phyloP scores from a whole-genome alignment of 495 filamentous ascomycete genomes.

The Aspergillus ostianus region DNA sequence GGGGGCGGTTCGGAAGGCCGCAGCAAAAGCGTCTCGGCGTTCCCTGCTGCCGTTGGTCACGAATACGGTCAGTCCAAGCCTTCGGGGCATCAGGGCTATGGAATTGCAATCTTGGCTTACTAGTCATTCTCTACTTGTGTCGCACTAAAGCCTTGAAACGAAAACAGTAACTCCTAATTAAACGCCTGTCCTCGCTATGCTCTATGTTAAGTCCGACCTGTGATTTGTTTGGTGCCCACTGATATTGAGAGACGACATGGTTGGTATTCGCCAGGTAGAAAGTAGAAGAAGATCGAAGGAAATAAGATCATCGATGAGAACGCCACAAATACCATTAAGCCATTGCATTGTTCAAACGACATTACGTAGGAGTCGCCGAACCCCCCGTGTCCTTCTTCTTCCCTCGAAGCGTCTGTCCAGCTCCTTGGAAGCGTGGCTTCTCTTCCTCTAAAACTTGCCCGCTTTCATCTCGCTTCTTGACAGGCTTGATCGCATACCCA shows the following conservation, averaged over 20 bases:
- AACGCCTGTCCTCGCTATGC: conserved; percentile 37
- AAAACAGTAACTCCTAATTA: conserved; percentile 8
- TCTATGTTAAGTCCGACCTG: conserved; percentile 10
- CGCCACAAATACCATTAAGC: neutral
- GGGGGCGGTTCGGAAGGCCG: too few species aligned
- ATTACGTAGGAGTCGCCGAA: conserved; percentile 37
- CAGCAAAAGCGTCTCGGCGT: neutral
- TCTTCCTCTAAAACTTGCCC: conserved; percentile 57
- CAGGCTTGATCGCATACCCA: conserved; percentile 86
- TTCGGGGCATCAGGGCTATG: neutral
- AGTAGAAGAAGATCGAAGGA: conserved; percentile 1
- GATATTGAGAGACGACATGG: neutral
- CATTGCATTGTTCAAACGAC: neutral
- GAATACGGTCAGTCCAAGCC: neutral
- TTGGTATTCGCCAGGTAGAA: neutral
- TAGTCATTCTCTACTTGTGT: neutral
- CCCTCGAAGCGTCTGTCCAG: conserved; percentile 79
- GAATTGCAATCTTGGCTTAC: neutral
- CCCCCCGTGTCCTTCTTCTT: conserved; percentile 52
- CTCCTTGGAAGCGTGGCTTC: conserved; percentile 79
- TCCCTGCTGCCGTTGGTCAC: neutral
- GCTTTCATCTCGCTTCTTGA: conserved; percentile 75
- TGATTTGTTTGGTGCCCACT: conserved; percentile 2
- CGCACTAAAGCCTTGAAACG: neutral
- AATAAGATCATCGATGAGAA: neutral